Evolutionary conservation across 192 early-diverging fungal species (phyloP), one percentile per base, ranked within the genome.

Genomic region (Neocallimastix lanati): DNA sequence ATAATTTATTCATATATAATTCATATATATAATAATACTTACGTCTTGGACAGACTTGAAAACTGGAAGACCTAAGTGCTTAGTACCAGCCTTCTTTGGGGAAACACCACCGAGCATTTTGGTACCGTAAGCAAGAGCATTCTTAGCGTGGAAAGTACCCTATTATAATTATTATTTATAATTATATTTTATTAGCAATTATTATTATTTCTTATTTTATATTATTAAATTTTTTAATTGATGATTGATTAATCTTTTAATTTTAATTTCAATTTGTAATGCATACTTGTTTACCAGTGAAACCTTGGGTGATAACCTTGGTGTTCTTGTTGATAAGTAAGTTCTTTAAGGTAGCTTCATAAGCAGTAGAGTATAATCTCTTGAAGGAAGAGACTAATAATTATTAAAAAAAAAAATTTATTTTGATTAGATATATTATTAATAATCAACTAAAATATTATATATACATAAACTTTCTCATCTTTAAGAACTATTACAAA

Each of bases 141-240:
- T 96, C 84, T 95, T 90, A 29, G 96, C 96, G 87, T 99, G 98
- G 91, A 98, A 99, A 35, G 98, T 99, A 79, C 97, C 98, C 96
- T 93, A 84, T 33, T 33, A 33, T 33, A 33, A 33, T n/a, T n/a
- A n/a, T n/a, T n/a, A n/a, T n/a, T n/a, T n/a, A n/a, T n/a, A n/a
- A n/a, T n/a, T n/a, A n/a, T n/a, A n/a, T n/a, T n/a, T n/a, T n/a
- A n/a, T n/a, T n/a, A n/a, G n/a, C n/a, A n/a, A n/a, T n/a, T n/a
- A n/a, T n/a, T n/a, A n/a, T n/a, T n/a, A n/a, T n/a, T n/a, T n/a
- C 4, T 16, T 38, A 38, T 38, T 38, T 14, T 38, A 38, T 14
- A 38, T 35, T 29, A 78, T 28, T 11, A 38, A 76, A 29, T 6
- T 4, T 50, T 21, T 21, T 50, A 21, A 21, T 50, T 50, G 18